These are phyloP conservation scores for Xylaria castorea DNA, from an alignment of 495 filamentous ascomycete species.

Conservation along the genomic window DNA sequence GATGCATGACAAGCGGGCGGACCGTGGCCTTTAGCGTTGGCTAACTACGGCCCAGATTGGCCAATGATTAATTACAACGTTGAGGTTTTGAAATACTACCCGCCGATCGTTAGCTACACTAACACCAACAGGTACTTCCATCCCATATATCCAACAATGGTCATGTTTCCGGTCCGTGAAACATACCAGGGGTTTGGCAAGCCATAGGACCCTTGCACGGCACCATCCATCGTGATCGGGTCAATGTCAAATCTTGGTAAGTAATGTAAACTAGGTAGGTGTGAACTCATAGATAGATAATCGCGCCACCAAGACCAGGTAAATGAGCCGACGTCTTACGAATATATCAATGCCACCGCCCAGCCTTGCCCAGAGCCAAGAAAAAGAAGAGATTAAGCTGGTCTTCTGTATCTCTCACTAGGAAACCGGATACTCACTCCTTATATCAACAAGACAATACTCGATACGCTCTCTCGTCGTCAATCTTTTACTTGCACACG, in stretches of 20 bases:
- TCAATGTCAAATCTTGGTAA: slow-evolving; percentile 7
- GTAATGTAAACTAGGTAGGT: slow-evolving; percentile 3
- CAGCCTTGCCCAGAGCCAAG: not conserved
- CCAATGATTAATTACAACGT: slow-evolving; percentile 5
- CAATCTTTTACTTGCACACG: not conserved
- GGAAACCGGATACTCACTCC: not conserved
- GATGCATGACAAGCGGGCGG: slow-evolving; percentile 11
- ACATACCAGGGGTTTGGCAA: not conserved
- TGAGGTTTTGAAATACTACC: slow-evolving; percentile 14
- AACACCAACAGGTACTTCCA: not conserved
- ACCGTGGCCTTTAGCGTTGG: not conserved
- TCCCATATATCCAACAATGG: slow-evolving; percentile 4
- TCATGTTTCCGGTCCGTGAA: slow-evolving; percentile 16
- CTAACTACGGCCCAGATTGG: not conserved
- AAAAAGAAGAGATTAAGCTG: slow-evolving; percentile 21
- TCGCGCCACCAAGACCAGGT: not conserved
- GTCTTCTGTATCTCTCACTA: slow-evolving; percentile 14
- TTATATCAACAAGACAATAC: slow-evolving; percentile 7
- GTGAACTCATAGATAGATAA: not conserved
- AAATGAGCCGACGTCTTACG: not conserved
- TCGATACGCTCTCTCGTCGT: slow-evolving; percentile 1
- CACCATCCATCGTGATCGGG: not conserved
- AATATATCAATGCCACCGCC: slow-evolving; percentile 16
- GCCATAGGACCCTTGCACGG: not conserved
- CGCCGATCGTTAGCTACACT: slow-evolving; percentile 5